phyloP scores from a whole-genome alignment of 1,284 basidiomycete species.

The Grifola frondosa region DNA sequence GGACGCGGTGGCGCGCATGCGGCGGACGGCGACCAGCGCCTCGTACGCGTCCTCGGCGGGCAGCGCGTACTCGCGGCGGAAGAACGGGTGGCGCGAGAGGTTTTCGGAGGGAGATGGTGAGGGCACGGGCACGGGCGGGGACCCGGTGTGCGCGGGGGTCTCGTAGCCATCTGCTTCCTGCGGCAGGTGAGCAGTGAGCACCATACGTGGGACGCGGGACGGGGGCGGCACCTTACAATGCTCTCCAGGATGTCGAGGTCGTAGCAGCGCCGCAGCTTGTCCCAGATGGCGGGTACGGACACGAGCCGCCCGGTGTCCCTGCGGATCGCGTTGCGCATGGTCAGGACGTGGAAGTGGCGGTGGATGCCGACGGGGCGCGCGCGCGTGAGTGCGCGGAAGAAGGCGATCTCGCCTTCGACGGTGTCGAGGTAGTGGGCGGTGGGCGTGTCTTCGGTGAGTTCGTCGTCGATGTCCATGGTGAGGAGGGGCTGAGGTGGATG shows the following conservation, averaged over 20 bases:
- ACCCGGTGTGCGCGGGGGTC: conserved; percentile 33
- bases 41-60: conserved; percentile 62
- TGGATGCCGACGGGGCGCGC: conserved; percentile 77
- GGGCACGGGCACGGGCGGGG: conserved; percentile 48
- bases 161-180: conserved; percentile 65
- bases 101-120: conserved; percentile 69
- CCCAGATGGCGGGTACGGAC: conserved; percentile 67
- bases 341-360: conserved; percentile 75
- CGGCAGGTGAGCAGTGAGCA: conserved; percentile 5
- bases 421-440: conserved; percentile 51
- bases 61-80: conserved; percentile 64
- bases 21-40: conserved; percentile 54
- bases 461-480: conserved; percentile 18
- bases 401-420: conserved; percentile 76
- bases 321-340: conserved; percentile 68
- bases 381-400: conserved; percentile 77
- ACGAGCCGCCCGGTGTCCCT: conserved; percentile 69
- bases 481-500: no score
- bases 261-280: conserved; percentile 69
- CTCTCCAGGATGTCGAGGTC: conserved; percentile 76
- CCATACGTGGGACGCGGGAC: conserved; percentile 11
- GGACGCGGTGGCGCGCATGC: conserved; percentile 60
- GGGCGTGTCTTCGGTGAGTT: background rate
- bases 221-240: conserved; percentile 48
- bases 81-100: conserved; percentile 65